Conservation (phyloP, 2,329 filamentous ascomycete genomes). For the Magnaporthales sp. region DNA sequence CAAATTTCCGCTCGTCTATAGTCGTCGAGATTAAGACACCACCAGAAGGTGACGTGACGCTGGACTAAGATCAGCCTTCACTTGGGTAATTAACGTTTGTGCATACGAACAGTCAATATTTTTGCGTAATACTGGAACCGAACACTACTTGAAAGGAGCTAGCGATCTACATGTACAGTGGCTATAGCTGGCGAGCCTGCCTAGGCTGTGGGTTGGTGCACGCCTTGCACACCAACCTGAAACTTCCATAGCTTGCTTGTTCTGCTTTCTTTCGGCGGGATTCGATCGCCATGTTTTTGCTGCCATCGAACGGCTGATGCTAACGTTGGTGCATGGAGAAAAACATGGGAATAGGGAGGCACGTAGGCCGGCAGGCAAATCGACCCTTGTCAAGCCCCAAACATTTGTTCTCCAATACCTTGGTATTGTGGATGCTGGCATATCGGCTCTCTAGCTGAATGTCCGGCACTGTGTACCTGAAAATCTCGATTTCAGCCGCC, state of each 20-base stretch:
- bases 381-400: no score
- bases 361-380: no score
- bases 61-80: not conserved
- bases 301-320: no score
- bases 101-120: no score
- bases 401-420: no score
- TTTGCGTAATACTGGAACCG: not conserved
- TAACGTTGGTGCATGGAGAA: no score
- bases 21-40: not conserved
- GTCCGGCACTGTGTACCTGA: not conserved
- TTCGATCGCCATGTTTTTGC: no score
- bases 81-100: not conserved
- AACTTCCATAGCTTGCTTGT: not conserved
- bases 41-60: not conserved
- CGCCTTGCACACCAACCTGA: not conserved
- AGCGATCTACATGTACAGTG: not conserved
- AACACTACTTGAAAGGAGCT: not conserved
- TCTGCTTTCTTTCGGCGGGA: not conserved
- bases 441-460: not conserved
- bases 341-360: no score
- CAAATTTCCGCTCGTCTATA: not conserved
- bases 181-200: not conserved
- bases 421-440: not conserved
- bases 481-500: not conserved
- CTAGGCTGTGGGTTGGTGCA: not conserved